A percentile compares a stretch with the other conserved stretches of the same genome.
These are phyloP conservation scores for Botrytis elliptica DNA, from an alignment of 2,329 filamentous ascomycete species.

Conservation along the genomic window DNA sequence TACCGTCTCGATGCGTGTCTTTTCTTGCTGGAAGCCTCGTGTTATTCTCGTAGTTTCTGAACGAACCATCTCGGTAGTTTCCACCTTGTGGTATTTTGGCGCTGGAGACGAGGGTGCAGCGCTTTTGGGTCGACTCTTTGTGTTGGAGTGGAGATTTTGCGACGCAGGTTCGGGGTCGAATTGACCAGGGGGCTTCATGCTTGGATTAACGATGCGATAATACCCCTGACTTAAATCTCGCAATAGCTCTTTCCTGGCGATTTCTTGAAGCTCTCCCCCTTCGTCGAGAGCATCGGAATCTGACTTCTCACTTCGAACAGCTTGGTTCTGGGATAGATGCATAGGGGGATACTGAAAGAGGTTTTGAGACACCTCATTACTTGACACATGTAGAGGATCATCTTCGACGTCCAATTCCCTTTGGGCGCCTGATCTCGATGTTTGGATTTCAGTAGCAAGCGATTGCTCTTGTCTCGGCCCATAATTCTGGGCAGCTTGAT, in stretches of 20 bases:
- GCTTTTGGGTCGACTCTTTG: not conserved
- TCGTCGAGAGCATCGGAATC: not conserved
- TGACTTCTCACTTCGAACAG: not conserved
- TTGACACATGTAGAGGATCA: not conserved
- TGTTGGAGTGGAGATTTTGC: not conserved
- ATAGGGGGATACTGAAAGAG: rapidly evolving
- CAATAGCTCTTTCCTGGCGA: rapidly evolving
- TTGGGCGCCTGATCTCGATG: not conserved
- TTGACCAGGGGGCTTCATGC: rapidly evolving
- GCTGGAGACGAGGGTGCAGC: not conserved
- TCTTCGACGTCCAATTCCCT: not conserved
- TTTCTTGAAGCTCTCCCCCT: rapidly evolving
- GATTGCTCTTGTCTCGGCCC: not conserved
- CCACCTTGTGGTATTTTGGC: not conserved
- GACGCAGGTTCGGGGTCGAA: not conserved
- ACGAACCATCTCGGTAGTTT: not conserved
- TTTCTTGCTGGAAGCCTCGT: not conserved
- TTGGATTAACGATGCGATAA: not conserved
- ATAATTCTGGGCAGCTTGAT: not conserved
- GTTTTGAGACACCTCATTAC: not conserved
- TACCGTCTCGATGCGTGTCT: not conserved
- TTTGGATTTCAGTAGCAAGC: not conserved
- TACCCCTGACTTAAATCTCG: rapidly evolving
- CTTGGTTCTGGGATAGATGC: not conserved
- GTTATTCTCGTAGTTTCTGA: not conserved